Evolutionary conservation across 2,329 filamentous ascomycete species (phyloP).

Genomic region (Leptosphaerulina australis): DNA sequence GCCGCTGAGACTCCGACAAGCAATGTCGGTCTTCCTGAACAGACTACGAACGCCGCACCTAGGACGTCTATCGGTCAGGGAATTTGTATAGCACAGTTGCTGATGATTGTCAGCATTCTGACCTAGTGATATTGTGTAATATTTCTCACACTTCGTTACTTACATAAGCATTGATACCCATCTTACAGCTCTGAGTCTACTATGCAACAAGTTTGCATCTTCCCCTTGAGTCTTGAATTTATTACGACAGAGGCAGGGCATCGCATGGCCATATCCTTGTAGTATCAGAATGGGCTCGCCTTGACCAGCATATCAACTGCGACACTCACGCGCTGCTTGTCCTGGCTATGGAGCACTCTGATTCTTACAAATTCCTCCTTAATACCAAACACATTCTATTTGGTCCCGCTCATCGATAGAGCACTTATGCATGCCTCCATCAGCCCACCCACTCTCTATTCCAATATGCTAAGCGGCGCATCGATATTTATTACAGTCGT

Average conservation of each 20-base stretch:
- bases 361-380: slow-evolving; percentile 75
- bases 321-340: slow-evolving; percentile 72
- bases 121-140: slow-evolving; percentile 1
- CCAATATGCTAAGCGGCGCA: slow-evolving; percentile 72
- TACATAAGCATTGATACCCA: neutral
- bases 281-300: slow-evolving; percentile 83
- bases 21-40: slow-evolving; percentile 13
- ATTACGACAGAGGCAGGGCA: too few relatives aligned
- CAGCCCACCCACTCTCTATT: slow-evolving; percentile 77
- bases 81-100: neutral
- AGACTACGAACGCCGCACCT: slow-evolving; percentile 24
- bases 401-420: slow-evolving; percentile 72
- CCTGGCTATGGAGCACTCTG: slow-evolving; percentile 73
- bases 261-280: too few relatives aligned
- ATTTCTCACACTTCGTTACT: too few relatives aligned
- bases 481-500: slow-evolving; percentile 78
- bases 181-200: too few relatives aligned
- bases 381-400: slow-evolving; percentile 77
- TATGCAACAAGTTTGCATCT: too few relatives aligned
- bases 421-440: slow-evolving; percentile 68
- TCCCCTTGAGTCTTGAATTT: too few relatives aligned
- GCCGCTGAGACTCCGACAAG: slow-evolving; percentile 6
- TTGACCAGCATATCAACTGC: slow-evolving; percentile 69
- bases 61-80: neutral
- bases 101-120: slow-evolving; percentile 8